Evolutionary conservation across 352 stramenopile species (phyloP).

Genomic region (Pythium brassicae): DNA sequence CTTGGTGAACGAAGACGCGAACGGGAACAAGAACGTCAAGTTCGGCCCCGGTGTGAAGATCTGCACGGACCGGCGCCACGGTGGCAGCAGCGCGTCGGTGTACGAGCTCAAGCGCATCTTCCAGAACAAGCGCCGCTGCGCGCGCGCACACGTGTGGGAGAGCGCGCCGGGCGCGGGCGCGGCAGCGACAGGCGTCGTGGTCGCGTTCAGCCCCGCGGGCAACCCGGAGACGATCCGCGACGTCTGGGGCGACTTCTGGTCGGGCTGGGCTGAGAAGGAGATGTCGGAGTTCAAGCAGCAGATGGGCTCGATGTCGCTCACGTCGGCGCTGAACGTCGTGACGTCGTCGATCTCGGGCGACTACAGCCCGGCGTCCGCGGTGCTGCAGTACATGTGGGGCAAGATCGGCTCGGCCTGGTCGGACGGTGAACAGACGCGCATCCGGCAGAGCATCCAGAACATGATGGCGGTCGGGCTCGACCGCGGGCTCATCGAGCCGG

Average conservation of each 20-base stretch:
- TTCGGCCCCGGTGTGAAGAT: constrained; percentile 79
- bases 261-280: constrained; percentile 80
- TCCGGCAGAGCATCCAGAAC: constrained; percentile 84
- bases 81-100: constrained; percentile 39
- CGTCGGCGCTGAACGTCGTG: constrained; percentile 70
- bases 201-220: constrained; percentile 77
- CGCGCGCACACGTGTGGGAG: constrained; percentile 76
- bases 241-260: constrained; percentile 86
- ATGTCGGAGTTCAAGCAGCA: constrained; percentile 76
- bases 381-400: constrained; percentile 80
- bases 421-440: constrained; percentile 78
- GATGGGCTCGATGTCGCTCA: constrained; percentile 71
- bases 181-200: constrained; percentile 55
- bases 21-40: constrained; percentile 85
- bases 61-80: constrained; percentile 45
- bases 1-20: constrained; percentile 78
- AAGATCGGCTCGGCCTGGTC: constrained; percentile 81
- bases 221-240: constrained; percentile 79
- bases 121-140: constrained; percentile 80
- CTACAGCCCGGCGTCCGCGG: constrained; percentile 65
- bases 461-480: constrained; percentile 81
- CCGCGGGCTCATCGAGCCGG: constrained; percentile 63
- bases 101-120: constrained; percentile 87
- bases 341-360: constrained; percentile 77
- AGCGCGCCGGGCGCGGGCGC: constrained; percentile 32